Evolutionary conservation across 345 rosid genomes (phyloP).

Genomic region (Brassica nigra): DNA sequence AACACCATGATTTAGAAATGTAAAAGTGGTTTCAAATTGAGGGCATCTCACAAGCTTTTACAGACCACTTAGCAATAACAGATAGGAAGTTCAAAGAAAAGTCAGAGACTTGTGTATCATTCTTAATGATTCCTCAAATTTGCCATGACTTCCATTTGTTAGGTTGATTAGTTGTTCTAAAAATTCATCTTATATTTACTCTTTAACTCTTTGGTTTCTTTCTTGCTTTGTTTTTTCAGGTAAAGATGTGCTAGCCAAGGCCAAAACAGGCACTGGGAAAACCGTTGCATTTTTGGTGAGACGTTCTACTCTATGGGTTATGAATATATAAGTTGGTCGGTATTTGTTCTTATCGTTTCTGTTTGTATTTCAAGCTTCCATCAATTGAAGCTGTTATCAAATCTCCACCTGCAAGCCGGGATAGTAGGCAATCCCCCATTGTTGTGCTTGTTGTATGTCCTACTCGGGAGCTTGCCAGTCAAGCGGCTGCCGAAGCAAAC

Average conservation of each 20-base stretch:
- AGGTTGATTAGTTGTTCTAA: constrained; percentile 4
- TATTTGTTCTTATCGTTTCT: constrained; percentile 23
- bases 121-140: constrained; percentile 13
- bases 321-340: constrained; percentile 13
- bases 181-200: not conserved
- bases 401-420: constrained; percentile 68
- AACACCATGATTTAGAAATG: not conserved
- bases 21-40: too few species aligned
- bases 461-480: constrained; percentile 97
- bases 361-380: constrained; percentile 71
- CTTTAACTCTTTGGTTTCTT: constrained; percentile 16
- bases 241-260: constrained; percentile 98
- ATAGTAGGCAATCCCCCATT: constrained; percentile 84
- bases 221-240: constrained; percentile 49
- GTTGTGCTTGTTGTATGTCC: constrained; percentile 90
- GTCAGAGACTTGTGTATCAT: not conserved
- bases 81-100: not conserved
- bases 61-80: constrained; percentile 7
- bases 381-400: constrained; percentile 83
- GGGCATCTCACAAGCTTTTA: not conserved
- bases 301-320: constrained; percentile 25
- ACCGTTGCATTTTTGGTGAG: constrained; percentile 97
- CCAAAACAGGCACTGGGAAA: constrained; percentile 97
- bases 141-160: not conserved
- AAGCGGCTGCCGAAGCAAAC: constrained; percentile 94